Evolutionary conservation across 768 basidiomycete species (phyloP).

Genomic region (Naganishia onofrii): DNA sequence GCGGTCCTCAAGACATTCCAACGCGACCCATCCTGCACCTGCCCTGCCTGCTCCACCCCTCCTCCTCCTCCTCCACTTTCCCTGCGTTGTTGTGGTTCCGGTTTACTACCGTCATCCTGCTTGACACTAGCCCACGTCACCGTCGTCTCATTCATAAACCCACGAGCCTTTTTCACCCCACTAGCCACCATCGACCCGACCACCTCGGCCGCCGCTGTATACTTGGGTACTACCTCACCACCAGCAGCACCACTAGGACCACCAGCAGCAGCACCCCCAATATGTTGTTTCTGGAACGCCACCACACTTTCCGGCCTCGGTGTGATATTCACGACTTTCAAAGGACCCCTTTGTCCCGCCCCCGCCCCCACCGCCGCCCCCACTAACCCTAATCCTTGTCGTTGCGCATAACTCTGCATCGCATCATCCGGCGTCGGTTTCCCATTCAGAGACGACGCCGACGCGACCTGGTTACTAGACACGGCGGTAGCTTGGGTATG

Average conservation of each 20-base stretch:
- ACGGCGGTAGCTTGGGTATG: background rate
- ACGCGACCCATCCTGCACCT: background rate
- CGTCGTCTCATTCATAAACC: constrained; percentile 2
- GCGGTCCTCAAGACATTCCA: constrained; percentile 17
- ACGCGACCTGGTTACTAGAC: background rate
- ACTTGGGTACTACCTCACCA: background rate
- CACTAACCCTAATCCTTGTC: too few species aligned
- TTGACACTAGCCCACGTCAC: background rate
- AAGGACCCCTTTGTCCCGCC: constrained; percentile 12
- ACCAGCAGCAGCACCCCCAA: too few species aligned
- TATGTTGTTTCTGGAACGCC: background rate
- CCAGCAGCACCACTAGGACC: too few species aligned
- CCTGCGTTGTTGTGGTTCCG: too few species aligned
- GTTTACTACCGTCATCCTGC: too few species aligned
- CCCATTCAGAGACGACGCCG: background rate
- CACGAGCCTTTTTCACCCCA: constrained; percentile 11
- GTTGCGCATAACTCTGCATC: constrained; percentile 1
- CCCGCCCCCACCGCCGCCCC: background rate
- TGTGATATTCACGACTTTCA: constrained; percentile 11
- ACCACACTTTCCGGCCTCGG: constrained; percentile 15
- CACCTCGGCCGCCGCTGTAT: background rate
- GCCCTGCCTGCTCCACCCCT: background rate
- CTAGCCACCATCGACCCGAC: background rate
- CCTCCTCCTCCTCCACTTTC: background rate
- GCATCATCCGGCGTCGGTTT: background rate